Percentiles rank a stretch among this genome's conserved stretches.
Evolutionary conservation across 2,329 filamentous ascomycete genomes (phyloP).

Genomic region (Zymoseptoria pseudotritici): DNA sequence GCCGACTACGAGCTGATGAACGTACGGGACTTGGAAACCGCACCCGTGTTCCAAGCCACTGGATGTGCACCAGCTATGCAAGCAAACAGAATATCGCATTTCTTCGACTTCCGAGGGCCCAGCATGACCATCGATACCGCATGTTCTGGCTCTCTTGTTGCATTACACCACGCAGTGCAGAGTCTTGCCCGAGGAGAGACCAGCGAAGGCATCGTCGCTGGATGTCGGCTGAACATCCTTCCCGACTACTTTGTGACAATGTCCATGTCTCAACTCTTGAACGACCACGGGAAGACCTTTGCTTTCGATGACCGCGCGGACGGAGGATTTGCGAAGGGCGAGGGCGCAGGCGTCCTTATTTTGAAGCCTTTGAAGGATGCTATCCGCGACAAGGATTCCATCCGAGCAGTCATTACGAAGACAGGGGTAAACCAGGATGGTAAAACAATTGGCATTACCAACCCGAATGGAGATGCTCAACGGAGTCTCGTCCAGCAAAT

Average conservation of each 20-base stretch:
- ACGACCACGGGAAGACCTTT: background rate
- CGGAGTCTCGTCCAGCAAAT: slow-evolving; percentile 1
- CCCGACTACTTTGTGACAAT: background rate
- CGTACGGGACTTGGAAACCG: slow-evolving; percentile 6
- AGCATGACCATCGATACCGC: slow-evolving; percentile 11
- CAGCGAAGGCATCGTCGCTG: background rate
- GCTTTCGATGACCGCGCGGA: slow-evolving; percentile 1
- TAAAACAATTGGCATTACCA: slow-evolving; percentile 16
- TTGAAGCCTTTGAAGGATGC: slow-evolving; percentile 5
- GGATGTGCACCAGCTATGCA: slow-evolving; percentile 5
- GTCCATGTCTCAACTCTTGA: slow-evolving; percentile 11
- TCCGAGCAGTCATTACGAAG: slow-evolving; percentile 30
- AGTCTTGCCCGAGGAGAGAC: background rate
- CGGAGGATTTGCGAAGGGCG: slow-evolving; percentile 1
- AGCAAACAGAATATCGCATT: slow-evolving; percentile 10
- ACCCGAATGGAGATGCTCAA: slow-evolving; percentile 1
- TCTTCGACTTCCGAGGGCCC: slow-evolving; percentile 11
- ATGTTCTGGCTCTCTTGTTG: slow-evolving; percentile 2
- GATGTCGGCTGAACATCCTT: background rate
- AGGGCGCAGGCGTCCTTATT: background rate
- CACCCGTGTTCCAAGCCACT: slow-evolving; percentile 12
- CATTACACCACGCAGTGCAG: slow-evolving; percentile 3
- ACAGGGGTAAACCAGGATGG: slow-evolving; percentile 34
- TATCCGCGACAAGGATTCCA: slow-evolving; percentile 4
- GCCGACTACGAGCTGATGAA: slow-evolving; percentile 10